Evolutionary conservation across 768 basidiomycete genomes (phyloP).

Genomic region (Hortiboletus flavorubellus): DNA sequence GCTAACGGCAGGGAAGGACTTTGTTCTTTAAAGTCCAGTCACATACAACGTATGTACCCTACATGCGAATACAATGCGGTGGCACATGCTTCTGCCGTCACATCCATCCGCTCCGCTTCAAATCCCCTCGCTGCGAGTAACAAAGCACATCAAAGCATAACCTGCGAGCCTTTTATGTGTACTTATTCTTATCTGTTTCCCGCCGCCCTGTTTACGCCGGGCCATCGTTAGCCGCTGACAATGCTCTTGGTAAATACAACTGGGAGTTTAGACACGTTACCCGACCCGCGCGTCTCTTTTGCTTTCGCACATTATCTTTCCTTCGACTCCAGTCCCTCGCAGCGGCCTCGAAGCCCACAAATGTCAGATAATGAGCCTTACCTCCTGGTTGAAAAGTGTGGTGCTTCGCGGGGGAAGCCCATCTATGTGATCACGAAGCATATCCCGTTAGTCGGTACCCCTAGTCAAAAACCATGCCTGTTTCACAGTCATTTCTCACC

Average conservation of each 20-base stretch:
- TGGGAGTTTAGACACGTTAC: constrained; percentile 26
- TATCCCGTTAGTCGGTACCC: constrained; percentile 35
- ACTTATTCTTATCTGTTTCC: constrained; percentile 31
- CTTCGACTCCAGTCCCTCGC: constrained; percentile 8
- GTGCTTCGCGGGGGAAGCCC: constrained; percentile 39
- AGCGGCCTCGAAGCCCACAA: constrained; percentile 10
- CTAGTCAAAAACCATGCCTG: constrained; percentile 2
- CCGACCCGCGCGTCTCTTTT: constrained; percentile 21
- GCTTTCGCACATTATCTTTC: constrained; percentile 24
- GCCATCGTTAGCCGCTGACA: constrained; percentile 25
- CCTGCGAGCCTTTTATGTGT: constrained; percentile 26
- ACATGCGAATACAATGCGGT: constrained; percentile 24
- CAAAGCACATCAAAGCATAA: constrained; percentile 25
- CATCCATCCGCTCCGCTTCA: constrained; percentile 15
- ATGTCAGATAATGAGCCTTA: constrained; percentile 34
- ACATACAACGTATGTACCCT: constrained; percentile 15
- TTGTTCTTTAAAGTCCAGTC: constrained; percentile 20
- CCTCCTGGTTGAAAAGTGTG: constrained; percentile 41
- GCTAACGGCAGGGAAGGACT: constrained; percentile 58
- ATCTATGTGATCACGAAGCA: constrained; percentile 44
- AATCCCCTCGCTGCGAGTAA: constrained; percentile 19
- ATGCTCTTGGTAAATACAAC: constrained; percentile 30
- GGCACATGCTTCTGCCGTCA: constrained; percentile 12
- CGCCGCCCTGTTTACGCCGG: constrained; percentile 26
- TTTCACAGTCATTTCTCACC: constrained; percentile 17